Evolutionary conservation across 208 protist genomes (phyloP).

Genomic region (Trypanosomatidae sp.): DNA sequence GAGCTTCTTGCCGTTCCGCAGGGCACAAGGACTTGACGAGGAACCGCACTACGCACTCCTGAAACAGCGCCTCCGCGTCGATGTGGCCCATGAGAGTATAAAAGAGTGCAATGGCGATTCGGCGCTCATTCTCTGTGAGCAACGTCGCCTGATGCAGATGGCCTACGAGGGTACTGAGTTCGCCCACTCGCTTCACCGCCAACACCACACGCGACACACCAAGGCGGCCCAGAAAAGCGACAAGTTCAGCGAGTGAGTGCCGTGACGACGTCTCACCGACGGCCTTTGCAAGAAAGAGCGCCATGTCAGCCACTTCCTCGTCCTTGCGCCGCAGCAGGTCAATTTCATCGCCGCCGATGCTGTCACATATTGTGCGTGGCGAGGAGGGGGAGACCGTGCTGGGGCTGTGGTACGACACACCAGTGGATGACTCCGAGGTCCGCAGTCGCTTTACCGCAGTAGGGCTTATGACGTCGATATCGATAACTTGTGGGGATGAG

Average conservation of each 20-base stretch:
- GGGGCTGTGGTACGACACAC: background rate
- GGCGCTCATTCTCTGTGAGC: background rate
- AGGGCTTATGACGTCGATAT: background rate
- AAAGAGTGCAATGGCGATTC: constrained; percentile 3
- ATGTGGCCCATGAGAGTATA: background rate
- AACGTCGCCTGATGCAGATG: constrained; percentile 26
- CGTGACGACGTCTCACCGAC: constrained; percentile 30
- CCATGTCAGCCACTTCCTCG: constrained; percentile 77
- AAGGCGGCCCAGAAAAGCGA: constrained; percentile 29
- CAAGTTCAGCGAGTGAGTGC: constrained; percentile 37
- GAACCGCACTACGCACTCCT: constrained; percentile 21
- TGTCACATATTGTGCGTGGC: constrained; percentile 1
- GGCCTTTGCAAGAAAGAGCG: constrained; percentile 53
- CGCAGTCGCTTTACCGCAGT: background rate
- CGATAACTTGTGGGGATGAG: background rate
- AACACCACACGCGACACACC: constrained; percentile 31
- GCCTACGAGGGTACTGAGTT: constrained; percentile 36
- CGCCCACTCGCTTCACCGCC: constrained; percentile 53
- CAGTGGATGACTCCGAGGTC: constrained; percentile 1
- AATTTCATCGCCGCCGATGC: constrained; percentile 55
- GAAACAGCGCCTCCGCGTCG: constrained; percentile 8
- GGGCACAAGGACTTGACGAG: constrained; percentile 20
- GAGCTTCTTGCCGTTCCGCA: background rate
- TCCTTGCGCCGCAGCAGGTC: constrained; percentile 65
- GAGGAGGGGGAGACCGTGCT: constrained; percentile 1